These are phyloP conservation scores for Flaveria trinervia DNA, from an alignment of 129 eudicot genomes.

Conservation along the genomic window DNA sequence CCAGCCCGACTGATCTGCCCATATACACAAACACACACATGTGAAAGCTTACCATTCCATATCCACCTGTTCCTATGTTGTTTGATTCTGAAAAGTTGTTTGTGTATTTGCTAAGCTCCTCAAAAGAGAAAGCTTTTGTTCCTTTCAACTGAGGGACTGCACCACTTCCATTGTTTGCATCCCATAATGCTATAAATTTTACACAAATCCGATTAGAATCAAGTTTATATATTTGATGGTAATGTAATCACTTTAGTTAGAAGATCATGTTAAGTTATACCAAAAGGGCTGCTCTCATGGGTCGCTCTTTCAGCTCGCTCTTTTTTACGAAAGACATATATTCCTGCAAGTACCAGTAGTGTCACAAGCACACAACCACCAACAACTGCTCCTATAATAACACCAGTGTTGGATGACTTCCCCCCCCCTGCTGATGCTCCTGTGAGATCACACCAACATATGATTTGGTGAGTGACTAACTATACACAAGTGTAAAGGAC, in stretches of 20 bases:
- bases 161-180: slow-evolving; percentile 48
- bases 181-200: slow-evolving; percentile 68
- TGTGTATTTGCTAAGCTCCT: slow-evolving; percentile 62
- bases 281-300: slow-evolving; percentile 54
- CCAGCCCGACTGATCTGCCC: not conserved
- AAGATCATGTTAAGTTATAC: slow-evolving; percentile 27
- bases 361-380: slow-evolving; percentile 48
- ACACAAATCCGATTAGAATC: not conserved
- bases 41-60: slow-evolving; percentile 57
- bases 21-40: not conserved
- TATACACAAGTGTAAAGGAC: not conserved
- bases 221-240: not conserved
- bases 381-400: slow-evolving; percentile 42
- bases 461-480: not conserved
- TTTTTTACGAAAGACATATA: slow-evolving; percentile 53
- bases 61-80: slow-evolving; percentile 75
- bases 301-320: slow-evolving; percentile 46
- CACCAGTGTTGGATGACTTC: slow-evolving; percentile 48
- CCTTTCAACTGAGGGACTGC: slow-evolving; percentile 74
- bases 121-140: slow-evolving; percentile 59
- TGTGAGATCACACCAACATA: slow-evolving; percentile 19
- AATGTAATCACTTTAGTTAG: not conserved
- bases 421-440: slow-evolving; percentile 23
- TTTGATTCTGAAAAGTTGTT: slow-evolving; percentile 57
- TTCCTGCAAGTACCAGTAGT: slow-evolving; percentile 47